A percentile compares a stretch with the other conserved stretches of the same genome.
These are phyloP conservation scores for Aureobasidium sp. DNA, from an alignment of 2,329 filamentous ascomycete genomes.

Conservation along the genomic window DNA sequence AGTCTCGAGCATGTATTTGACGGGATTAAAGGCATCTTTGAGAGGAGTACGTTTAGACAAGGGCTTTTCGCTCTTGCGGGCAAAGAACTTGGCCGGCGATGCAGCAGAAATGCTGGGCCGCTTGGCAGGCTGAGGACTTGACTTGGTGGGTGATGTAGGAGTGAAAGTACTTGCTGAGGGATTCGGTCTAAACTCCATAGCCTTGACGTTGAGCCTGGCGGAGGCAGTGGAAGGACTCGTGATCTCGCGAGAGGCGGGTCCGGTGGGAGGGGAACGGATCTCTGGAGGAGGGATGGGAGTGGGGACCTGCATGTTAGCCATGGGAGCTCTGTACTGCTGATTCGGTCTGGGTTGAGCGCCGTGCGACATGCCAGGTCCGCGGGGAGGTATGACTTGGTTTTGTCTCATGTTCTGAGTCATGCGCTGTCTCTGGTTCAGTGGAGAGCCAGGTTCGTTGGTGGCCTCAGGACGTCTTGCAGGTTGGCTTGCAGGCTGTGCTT, in stretches of 20 bases:
- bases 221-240: constrained; percentile 48
- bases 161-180: constrained; percentile 74
- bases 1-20: constrained; percentile 61
- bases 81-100: constrained; percentile 50
- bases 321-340: constrained; percentile 9
- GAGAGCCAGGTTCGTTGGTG: background rate
- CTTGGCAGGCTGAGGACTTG: constrained; percentile 23
- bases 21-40: constrained; percentile 50
- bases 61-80: constrained; percentile 65
- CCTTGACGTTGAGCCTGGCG: constrained; percentile 53
- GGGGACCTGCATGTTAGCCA: background rate
- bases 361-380: constrained; percentile 2
- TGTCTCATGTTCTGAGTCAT: background rate
- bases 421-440: constrained; percentile 7
- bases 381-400: constrained; percentile 4
- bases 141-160: constrained; percentile 55
- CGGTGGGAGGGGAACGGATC: constrained; percentile 51
- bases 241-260: constrained; percentile 47
- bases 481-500: background rate
- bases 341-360: background rate
- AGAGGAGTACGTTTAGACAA: constrained; percentile 46
- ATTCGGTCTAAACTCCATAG: constrained; percentile 76
- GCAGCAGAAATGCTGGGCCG: constrained; percentile 25
- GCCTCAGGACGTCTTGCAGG: background rate
- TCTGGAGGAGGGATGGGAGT: constrained; percentile 13